Percentiles rank a stretch among this genome's conserved stretches.
Evolutionary conservation across 1,284 basidiomycete genomes (phyloP).

Genomic region (Mixia osmundae): DNA sequence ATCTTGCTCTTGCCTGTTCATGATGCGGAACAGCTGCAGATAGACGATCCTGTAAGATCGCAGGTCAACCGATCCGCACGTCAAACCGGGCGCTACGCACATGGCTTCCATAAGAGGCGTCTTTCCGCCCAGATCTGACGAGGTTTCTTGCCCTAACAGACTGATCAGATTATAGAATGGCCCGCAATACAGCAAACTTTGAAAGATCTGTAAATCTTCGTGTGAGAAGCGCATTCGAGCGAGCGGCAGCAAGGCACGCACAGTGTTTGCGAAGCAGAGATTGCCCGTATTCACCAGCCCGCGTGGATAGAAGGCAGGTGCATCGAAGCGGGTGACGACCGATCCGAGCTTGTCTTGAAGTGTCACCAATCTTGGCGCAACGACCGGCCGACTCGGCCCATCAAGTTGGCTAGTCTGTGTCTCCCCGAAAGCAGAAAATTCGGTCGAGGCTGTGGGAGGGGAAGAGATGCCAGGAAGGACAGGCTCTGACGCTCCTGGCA

Average conservation of each 20-base stretch:
- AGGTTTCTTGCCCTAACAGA: constrained; percentile 36
- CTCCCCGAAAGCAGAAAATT: no score
- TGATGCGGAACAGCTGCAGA: constrained; percentile 62
- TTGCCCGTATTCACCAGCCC: constrained; percentile 89
- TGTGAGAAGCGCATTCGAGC: background rate
- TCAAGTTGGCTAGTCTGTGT: background rate
- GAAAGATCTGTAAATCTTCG: constrained; percentile 34
- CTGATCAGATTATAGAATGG: constrained; percentile 62
- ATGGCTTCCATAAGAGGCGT: constrained; percentile 63
- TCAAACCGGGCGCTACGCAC: constrained; percentile 17
- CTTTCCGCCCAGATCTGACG: constrained; percentile 27
- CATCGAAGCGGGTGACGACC: constrained; percentile 2
- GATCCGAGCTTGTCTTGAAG: background rate
- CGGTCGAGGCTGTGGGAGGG: background rate
- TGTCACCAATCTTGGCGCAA: background rate
- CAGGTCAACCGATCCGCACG: background rate
- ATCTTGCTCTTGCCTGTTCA: no score
- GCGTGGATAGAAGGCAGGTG: constrained; percentile 21
- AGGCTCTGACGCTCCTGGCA: background rate
- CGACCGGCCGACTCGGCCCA: no score
- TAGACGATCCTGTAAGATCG: constrained; percentile 33
- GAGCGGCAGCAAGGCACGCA: constrained; percentile 14
- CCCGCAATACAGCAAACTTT: constrained; percentile 67
- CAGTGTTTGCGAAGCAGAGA: constrained; percentile 92
- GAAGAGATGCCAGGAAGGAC: background rate